Evolutionary conservation across 257 asterid genomes (phyloP).

Genomic region (Verbena officinalis): DNA sequence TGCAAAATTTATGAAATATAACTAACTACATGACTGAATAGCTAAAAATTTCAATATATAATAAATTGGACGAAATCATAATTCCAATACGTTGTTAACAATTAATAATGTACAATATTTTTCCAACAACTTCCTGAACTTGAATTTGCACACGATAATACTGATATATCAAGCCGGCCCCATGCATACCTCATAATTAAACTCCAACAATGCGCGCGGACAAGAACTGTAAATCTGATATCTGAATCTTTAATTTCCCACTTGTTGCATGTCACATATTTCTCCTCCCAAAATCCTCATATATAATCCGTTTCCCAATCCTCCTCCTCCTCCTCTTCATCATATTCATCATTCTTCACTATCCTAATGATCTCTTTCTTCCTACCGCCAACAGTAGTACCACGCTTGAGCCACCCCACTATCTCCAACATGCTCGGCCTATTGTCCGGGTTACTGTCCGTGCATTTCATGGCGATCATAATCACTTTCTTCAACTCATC

Average conservation of each 20-base stretch:
- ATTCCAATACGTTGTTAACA: too few species aligned
- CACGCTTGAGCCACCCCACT: constrained; percentile 62
- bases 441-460: constrained; percentile 54
- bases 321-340: constrained; percentile 18
- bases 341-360: constrained; percentile 28
- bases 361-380: constrained; percentile 31
- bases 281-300: constrained; percentile 37
- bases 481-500: constrained; percentile 41
- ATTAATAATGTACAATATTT: constrained; percentile 5
- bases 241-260: neutral
- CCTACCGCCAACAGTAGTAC: constrained; percentile 30
- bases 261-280: constrained; percentile 1
- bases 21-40: too few species aligned
- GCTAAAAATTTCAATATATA: too few species aligned
- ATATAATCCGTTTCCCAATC: constrained; percentile 23
- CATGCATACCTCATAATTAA: too few species aligned
- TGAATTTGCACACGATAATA: neutral
- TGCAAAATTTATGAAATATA: too few species aligned
- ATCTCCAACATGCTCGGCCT: constrained; percentile 73
- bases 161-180: too few species aligned
- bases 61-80: too few species aligned
- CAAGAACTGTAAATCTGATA: neutral
- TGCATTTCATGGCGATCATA: constrained; percentile 56
- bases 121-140: neutral
- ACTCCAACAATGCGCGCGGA: too few species aligned